Evolutionary conservation across 345 rosid species (phyloP).

Genomic region (Eucalyptus paniculata): DNA sequence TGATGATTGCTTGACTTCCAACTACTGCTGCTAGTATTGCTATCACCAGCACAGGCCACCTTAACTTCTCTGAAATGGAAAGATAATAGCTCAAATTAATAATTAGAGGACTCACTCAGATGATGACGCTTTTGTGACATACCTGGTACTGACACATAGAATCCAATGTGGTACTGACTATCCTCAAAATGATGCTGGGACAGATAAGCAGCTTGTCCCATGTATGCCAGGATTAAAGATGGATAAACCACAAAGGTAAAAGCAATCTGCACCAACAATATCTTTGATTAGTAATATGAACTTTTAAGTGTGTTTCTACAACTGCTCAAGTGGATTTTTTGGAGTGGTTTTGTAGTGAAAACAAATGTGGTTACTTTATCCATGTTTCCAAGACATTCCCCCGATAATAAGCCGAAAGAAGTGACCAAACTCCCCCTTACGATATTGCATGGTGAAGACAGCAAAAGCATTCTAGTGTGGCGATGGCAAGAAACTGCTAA

Average conservation of each 20-base stretch:
- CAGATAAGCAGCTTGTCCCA: conserved; percentile 98
- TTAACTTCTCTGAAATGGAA: conserved; percentile 46
- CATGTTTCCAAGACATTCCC: not conserved
- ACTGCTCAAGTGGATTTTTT: not conserved
- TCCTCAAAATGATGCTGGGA: conserved; percentile 64
- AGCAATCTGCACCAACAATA: conserved; percentile 51
- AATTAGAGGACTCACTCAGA: not conserved
- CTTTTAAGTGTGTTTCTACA: not conserved
- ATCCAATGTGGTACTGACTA: conserved; percentile 63
- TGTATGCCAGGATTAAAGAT: conserved; percentile 88
- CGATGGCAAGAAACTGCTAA: not conserved
- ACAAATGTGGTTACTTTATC: not conserved
- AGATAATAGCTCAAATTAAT: not conserved
- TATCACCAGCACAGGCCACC: conserved; percentile 94
- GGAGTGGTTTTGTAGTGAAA: not conserved
- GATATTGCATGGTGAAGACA: not conserved
- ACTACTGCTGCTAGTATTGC: conserved; percentile 97
- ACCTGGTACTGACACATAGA: conserved; percentile 96
- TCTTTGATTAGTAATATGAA: not conserved
- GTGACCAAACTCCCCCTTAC: not conserved
- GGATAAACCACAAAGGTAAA: conserved; percentile 90
- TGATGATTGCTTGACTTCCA: conserved; percentile 94
- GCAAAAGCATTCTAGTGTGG: not conserved
- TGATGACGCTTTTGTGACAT: not conserved
- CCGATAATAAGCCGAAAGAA: not conserved